Evolutionary conservation across 2,329 filamentous ascomycete genomes (phyloP).

Genomic region (Periconia digitata): DNA sequence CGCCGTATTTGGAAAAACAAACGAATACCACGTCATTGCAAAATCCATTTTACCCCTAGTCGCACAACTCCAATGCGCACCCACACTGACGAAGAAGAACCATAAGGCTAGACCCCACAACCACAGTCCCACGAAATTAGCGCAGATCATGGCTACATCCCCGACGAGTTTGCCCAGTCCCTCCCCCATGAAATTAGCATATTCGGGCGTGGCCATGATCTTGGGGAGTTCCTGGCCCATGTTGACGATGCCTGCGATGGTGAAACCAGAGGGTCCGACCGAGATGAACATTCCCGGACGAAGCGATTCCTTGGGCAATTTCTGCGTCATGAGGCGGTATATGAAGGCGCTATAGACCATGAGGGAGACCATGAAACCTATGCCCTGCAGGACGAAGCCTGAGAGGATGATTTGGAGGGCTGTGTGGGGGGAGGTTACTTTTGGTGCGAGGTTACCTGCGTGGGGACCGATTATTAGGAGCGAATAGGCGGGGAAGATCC

Average conservation of each 20-base stretch:
- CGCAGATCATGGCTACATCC: conserved; percentile 56
- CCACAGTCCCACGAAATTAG: conserved; percentile 71
- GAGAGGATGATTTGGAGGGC: conserved; percentile 61
- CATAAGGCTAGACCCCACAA: conserved; percentile 80
- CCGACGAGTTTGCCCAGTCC: conserved; percentile 54
- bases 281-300: conserved; percentile 85
- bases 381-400: conserved; percentile 63
- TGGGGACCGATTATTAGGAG: conserved; percentile 76
- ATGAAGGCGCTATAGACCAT: conserved; percentile 86
- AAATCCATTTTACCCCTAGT: conserved; percentile 66
- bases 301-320: conserved; percentile 73
- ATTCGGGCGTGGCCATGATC: conserved; percentile 46
- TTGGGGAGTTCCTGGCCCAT: conserved; percentile 57
- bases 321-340: conserved; percentile 86
- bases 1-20: conserved; percentile 79
- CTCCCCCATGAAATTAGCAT: conserved; percentile 57
- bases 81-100: conserved; percentile 81
- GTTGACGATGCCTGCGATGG: conserved; percentile 60
- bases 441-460: conserved; percentile 60
- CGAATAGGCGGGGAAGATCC: conserved; percentile 86
- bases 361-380: conserved; percentile 65
- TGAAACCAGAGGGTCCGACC: conserved; percentile 75
- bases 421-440: conserved; percentile 42
- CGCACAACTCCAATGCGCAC: conserved; percentile 71
- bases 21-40: conserved; percentile 84